phyloP scores from a whole-genome alignment of 768 basidiomycete species.

The Thelephora aurantiotincta region DNA sequence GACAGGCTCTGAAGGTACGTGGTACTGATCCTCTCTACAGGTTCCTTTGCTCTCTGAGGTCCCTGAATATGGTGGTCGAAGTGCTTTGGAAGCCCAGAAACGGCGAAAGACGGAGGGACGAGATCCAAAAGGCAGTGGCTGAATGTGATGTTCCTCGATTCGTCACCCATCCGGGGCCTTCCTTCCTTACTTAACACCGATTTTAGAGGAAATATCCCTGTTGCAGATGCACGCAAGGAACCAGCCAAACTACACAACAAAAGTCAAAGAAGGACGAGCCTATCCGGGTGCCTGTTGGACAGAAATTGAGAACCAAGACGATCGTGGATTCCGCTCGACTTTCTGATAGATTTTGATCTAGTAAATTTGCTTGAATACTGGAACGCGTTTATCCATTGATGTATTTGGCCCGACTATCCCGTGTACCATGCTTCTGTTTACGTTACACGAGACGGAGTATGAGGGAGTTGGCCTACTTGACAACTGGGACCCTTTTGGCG shows the following conservation, averaged over 20 bases:
- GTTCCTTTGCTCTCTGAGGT: too few species aligned
- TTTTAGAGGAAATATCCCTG: conserved; percentile 13
- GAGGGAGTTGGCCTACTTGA: too few species aligned
- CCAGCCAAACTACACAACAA: conserved; percentile 20
- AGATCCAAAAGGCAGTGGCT: conserved; percentile 58
- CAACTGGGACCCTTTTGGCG: too few species aligned
- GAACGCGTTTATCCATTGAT: too few species aligned
- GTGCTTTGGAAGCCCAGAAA: conserved; percentile 32
- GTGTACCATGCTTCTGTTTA: too few species aligned
- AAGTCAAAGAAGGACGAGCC: conserved; percentile 24
- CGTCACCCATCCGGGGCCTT: not conserved
- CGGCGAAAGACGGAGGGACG: conserved; percentile 51
- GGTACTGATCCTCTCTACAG: too few species aligned
- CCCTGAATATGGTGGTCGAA: conserved; percentile 25
- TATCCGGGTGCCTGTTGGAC: conserved; percentile 83
- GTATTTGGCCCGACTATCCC: too few species aligned
- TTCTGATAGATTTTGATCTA: conserved; percentile 71
- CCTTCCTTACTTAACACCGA: conserved; percentile 6
- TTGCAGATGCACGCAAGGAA: conserved; percentile 30
- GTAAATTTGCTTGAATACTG: conserved; percentile 19
- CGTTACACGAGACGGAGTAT: too few species aligned
- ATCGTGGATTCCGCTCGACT: conserved; percentile 72
- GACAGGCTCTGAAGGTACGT: too few species aligned
- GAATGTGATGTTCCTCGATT: conserved; percentile 52
- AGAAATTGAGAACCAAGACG: conserved; percentile 60